Conservation (phyloP, 2,329 filamentous ascomycete species). For the Diaporthe ilicicola region DNA sequence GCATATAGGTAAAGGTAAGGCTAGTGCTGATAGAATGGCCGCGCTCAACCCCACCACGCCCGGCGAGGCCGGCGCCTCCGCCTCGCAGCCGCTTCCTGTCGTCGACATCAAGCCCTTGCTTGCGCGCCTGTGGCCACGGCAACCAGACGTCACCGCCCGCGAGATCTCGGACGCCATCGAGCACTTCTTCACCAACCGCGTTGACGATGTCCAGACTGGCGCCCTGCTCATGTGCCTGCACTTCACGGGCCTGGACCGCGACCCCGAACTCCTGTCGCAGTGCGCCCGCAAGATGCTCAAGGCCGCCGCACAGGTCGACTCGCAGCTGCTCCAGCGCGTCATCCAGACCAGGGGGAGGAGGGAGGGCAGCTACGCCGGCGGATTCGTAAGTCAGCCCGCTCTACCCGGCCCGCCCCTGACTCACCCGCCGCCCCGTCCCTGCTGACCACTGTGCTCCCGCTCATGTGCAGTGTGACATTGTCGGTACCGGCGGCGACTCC, state of each 20-base stretch:
- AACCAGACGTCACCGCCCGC: slow-evolving; percentile 67
- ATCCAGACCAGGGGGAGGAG: slow-evolving; percentile 67
- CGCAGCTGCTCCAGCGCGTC: slow-evolving; percentile 65
- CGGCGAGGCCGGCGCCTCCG: slow-evolving; percentile 17
- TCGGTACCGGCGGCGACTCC: slow-evolving; percentile 94
- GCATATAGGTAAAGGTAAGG: background rate
- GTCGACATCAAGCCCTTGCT: slow-evolving; percentile 76
- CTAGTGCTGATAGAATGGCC: background rate
- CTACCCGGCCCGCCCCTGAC: background rate
- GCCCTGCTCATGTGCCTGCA: slow-evolving; percentile 90
- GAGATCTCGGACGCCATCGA: slow-evolving; percentile 93
- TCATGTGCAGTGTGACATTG: slow-evolving; percentile 79
- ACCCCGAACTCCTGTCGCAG: slow-evolving; percentile 85
- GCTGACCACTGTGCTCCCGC: slow-evolving; percentile 5
- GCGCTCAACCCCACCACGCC: background rate
- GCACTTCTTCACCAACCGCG: slow-evolving; percentile 87
- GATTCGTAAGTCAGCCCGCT: slow-evolving; percentile 71
- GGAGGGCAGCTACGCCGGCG: slow-evolving; percentile 81
- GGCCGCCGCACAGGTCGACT: slow-evolving; percentile 78
- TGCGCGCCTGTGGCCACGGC: slow-evolving; percentile 74
- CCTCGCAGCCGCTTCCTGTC: slow-evolving; percentile 34
- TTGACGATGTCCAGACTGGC: slow-evolving; percentile 88
- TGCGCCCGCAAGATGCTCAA: slow-evolving; percentile 86
- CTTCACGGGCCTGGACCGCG: slow-evolving; percentile 86
- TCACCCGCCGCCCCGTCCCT: background rate